Evolutionary conservation across 129 eudicot genomes (phyloP).

Genomic region (Calendula officinalis): DNA sequence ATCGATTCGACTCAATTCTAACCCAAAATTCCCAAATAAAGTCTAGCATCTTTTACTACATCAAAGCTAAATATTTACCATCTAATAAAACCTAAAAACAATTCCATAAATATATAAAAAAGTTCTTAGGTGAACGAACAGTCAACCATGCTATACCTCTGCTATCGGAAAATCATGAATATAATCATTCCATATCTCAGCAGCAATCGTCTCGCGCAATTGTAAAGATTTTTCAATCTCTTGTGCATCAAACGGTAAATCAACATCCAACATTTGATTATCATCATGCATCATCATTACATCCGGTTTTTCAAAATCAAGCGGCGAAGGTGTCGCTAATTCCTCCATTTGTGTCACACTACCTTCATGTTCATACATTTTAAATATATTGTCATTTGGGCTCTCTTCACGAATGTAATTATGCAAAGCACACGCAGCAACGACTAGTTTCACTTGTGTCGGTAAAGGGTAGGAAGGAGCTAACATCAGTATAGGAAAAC

Average conservation of each 20-base stretch:
- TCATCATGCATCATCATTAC: constrained; percentile 22
- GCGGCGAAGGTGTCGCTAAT: constrained; percentile 20
- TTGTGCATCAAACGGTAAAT: constrained; percentile 37
- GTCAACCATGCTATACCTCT: constrained; percentile 14
- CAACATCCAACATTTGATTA: constrained; percentile 29
- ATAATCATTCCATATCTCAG: constrained; percentile 61
- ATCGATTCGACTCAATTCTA: background rate
- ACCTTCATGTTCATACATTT: constrained; percentile 40
- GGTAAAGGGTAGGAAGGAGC: constrained; percentile 63
- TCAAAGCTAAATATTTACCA: constrained; percentile 20
- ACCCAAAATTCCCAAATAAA: background rate
- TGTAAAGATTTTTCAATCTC: constrained; percentile 32
- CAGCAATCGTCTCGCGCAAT: constrained; percentile 49
- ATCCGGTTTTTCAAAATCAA: constrained; percentile 39
- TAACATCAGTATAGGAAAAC: constrained; percentile 56
- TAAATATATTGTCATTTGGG: constrained; percentile 50
- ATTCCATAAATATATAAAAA: background rate
- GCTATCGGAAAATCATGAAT: constrained; percentile 40
- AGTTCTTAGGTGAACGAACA: background rate
- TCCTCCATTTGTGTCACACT: constrained; percentile 32
- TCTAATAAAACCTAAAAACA: constrained; percentile 17
- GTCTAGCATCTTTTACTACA: constrained; percentile 2
- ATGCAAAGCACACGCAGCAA: constrained; percentile 60
- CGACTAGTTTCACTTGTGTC: constrained; percentile 55
- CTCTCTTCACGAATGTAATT: constrained; percentile 55